Conservation (phyloP, 2,329 filamentous ascomycete genomes). For the Colletotrichum somersetense region DNA sequence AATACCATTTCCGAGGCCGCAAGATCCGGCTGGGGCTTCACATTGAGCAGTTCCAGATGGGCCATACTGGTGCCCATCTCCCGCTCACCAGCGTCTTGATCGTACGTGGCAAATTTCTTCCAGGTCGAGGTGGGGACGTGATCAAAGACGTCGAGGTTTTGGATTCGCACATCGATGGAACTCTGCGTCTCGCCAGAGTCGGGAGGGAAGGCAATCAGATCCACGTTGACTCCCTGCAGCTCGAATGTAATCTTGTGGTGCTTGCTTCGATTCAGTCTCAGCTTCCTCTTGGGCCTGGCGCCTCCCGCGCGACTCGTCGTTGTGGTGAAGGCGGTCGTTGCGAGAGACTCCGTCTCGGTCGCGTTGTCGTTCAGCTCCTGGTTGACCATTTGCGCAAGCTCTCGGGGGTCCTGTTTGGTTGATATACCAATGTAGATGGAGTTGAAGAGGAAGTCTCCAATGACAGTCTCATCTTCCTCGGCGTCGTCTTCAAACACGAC, state of each 20-base stretch:
- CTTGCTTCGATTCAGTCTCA: slow-evolving; percentile 86
- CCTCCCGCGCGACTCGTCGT: slow-evolving; percentile 64
- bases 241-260: slow-evolving; percentile 97
- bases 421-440: slow-evolving; percentile 98
- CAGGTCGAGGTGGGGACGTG: slow-evolving; percentile 95
- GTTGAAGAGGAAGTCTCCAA: slow-evolving; percentile 97
- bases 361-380: slow-evolving; percentile 85
- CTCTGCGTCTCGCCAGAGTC: slow-evolving; percentile 85
- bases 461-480: slow-evolving; percentile 84
- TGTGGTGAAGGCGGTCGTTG: slow-evolving; percentile 77
- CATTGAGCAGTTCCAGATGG: slow-evolving; percentile 87
- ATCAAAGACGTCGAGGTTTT: slow-evolving; percentile 91
- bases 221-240: slow-evolving; percentile 84
- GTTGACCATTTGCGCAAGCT: slow-evolving; percentile 87
- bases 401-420: slow-evolving; percentile 84
- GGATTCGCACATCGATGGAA: slow-evolving; percentile 85
- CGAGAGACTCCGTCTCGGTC: slow-evolving; percentile 91
- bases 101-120: slow-evolving; percentile 97
- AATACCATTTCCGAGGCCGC: slow-evolving; percentile 92
- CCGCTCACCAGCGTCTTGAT: slow-evolving; percentile 86
- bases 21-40: slow-evolving; percentile 85
- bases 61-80: slow-evolving; percentile 91
- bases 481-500: slow-evolving; percentile 73
- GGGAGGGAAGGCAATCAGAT: slow-evolving; percentile 84
- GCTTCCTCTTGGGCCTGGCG: slow-evolving; percentile 61